phyloP scores from a whole-genome alignment of 345 rosid genomes.

The Nephelium lappaceum region DNA sequence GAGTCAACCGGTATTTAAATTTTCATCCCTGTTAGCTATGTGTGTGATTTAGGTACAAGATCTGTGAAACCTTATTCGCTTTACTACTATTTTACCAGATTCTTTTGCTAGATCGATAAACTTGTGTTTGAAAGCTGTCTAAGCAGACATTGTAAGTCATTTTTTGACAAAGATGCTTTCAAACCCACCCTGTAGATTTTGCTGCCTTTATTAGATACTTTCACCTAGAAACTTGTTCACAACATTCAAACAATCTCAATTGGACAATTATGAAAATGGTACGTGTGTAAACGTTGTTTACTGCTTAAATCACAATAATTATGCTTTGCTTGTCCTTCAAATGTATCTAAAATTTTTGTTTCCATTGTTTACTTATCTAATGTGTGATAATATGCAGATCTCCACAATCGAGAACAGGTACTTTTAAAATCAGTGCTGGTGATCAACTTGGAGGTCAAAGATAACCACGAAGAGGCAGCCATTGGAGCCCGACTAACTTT shows the following conservation, averaged over 20 bases:
- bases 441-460: conserved; percentile 96
- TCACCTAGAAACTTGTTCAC: neutral
- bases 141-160: neutral
- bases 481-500: conserved; percentile 78
- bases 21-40: neutral
- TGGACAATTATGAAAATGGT: neutral
- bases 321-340: neutral
- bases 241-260: neutral
- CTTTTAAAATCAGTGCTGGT: conserved; percentile 73
- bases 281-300: neutral
- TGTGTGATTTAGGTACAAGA: neutral
- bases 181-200: neutral
- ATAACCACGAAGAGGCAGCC: conserved; percentile 97
- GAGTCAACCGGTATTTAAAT: neutral
- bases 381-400: conserved; percentile 54
- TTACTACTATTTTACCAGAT: neutral
- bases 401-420: conserved; percentile 74
- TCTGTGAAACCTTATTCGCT: neutral
- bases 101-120: neutral
- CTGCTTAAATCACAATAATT: neutral
- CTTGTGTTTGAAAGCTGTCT: neutral
- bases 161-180: neutral
- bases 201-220: neutral
- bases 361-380: neutral
- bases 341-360: neutral